Conservation (phyloP, 1,284 basidiomycete genomes). For the Pyrrhoderma lamaoense region DNA sequence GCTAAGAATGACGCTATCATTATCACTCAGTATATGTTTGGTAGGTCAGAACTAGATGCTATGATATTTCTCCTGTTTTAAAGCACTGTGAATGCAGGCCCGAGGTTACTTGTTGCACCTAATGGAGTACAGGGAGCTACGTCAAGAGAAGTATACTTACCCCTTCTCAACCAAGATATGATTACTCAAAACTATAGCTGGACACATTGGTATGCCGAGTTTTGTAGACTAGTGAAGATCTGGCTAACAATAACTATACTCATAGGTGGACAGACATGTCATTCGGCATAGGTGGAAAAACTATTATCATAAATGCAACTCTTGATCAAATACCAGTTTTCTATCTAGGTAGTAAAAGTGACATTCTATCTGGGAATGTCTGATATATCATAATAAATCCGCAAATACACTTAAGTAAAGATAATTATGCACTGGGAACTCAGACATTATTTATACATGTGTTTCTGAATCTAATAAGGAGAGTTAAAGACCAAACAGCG, state of each 20-base stretch:
- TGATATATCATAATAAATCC: slow-evolving; percentile 18
- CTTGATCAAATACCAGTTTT: slow-evolving; percentile 36
- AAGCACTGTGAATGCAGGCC: slow-evolving; percentile 24
- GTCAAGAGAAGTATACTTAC: slow-evolving; percentile 32
- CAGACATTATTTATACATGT: too few species aligned
- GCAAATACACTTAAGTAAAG: too few species aligned
- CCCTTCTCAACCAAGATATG: slow-evolving; percentile 24
- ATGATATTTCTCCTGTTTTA: too few species aligned
- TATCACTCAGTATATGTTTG: slow-evolving; percentile 34
- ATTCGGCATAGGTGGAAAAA: slow-evolving; percentile 28
- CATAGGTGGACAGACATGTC: slow-evolving; percentile 32
- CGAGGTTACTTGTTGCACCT: slow-evolving; percentile 32
- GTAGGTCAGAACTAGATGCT: slow-evolving; percentile 24
- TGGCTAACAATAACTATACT: neutral
- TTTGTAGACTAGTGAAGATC: neutral
- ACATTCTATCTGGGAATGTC: slow-evolving; percentile 29
- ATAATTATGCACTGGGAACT: too few species aligned
- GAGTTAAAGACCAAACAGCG: too few species aligned
- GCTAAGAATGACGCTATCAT: slow-evolving; percentile 29
- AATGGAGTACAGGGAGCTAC: slow-evolving; percentile 29
- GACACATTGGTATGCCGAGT: slow-evolving; percentile 31
- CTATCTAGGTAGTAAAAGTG: slow-evolving; percentile 30
- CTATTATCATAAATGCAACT: slow-evolving; percentile 28
- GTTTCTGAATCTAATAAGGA: too few species aligned
- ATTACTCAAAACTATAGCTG: slow-evolving; percentile 25